phyloP scores from a whole-genome alignment of 164 flowering plant species.

The Hamamelis virginiana region DNA sequence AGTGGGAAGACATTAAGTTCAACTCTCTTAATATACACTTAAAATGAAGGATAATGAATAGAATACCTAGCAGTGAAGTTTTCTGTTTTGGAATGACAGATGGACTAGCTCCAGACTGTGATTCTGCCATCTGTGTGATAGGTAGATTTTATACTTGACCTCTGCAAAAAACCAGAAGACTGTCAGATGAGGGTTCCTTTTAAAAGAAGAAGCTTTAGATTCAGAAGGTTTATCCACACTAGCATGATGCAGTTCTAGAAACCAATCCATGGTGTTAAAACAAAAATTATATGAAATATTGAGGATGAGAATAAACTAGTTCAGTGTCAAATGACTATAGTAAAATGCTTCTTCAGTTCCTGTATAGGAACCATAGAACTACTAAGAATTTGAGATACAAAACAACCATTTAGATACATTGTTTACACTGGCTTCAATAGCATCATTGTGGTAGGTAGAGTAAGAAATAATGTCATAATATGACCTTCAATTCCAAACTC shows the following conservation, averaged over 20 bases:
- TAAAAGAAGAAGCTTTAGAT: neutral
- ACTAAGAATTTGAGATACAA: too few species aligned
- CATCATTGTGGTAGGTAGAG: too few species aligned
- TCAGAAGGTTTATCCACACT: neutral
- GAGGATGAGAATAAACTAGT: neutral
- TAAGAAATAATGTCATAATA: too few species aligned
- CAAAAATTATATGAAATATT: neutral
- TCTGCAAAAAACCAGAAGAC: conserved; percentile 9
- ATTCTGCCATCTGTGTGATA: conserved; percentile 40
- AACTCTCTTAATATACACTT: too few species aligned
- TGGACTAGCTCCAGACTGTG: conserved; percentile 39
- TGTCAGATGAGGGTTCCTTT: neutral
- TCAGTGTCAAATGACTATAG: neutral
- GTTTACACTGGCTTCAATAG: too few species aligned
- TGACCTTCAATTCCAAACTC: too few species aligned
- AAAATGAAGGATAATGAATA: neutral
- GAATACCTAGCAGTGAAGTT: conserved; percentile 47
- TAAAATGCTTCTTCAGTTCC: too few species aligned
- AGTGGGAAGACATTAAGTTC: too few species aligned
- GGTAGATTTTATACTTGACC: conserved; percentile 1
- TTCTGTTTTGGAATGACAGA: conserved; percentile 38
- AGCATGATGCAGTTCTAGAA: neutral
- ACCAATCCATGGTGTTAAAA: neutral
- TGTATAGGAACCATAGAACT: too few species aligned
- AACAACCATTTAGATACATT: too few species aligned